Percentiles rank a stretch among this genome's conserved stretches.
phyloP scores from a whole-genome alignment of 2,329 filamentous ascomycete species.

The Xylaria sp. region DNA sequence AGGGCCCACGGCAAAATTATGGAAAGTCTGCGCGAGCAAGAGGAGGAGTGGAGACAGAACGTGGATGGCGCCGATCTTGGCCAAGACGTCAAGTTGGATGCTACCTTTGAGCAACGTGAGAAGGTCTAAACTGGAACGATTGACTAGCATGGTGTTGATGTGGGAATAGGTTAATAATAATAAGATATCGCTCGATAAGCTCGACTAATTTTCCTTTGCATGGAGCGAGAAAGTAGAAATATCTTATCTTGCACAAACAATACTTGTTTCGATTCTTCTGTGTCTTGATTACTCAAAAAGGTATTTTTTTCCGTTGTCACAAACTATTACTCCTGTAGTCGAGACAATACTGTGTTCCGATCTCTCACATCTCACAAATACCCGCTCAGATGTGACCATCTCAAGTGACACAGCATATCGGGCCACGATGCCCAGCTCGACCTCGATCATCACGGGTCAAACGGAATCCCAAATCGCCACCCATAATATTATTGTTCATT shows the following conservation, averaged over 20 bases:
- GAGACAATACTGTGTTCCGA: neutral
- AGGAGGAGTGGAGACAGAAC: slow-evolving; percentile 44
- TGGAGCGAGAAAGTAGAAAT: neutral
- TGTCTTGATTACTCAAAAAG: neutral
- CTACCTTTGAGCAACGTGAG: slow-evolving; percentile 19
- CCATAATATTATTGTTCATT: neutral
- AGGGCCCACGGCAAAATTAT: slow-evolving; percentile 52
- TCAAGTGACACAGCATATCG: neutral
- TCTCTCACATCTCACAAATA: neutral
- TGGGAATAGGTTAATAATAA: neutral
- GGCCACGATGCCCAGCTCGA: neutral
- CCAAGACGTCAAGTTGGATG: slow-evolving; percentile 19
- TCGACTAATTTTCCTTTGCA: neutral
- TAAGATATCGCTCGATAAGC: neutral
- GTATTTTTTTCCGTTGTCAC: neutral
- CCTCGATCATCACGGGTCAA: too few relatives aligned
- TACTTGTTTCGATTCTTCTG: neutral
- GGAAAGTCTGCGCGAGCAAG: slow-evolving; percentile 47
- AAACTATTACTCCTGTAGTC: neutral
- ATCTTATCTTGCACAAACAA: neutral
- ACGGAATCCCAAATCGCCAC: too few relatives aligned
- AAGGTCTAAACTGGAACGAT: neutral
- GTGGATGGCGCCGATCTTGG: slow-evolving; percentile 29
- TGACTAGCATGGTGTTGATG: neutral
- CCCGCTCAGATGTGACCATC: neutral